Conservation (phyloP, 768 basidiomycete genomes). For the Xerocomus brunneocitrinus region DNA sequence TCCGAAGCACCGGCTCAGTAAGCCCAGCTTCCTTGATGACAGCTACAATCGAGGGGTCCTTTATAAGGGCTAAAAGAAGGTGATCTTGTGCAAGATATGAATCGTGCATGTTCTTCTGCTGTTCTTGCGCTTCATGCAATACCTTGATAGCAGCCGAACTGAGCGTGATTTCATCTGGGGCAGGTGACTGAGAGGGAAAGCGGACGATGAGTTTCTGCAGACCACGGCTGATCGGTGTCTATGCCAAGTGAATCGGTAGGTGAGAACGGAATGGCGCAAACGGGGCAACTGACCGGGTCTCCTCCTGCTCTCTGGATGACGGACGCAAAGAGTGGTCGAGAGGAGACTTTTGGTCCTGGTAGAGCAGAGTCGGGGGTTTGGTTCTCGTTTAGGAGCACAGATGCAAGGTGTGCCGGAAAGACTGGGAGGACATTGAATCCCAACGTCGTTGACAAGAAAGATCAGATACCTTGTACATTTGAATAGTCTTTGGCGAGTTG, state of each 20-base stretch:
- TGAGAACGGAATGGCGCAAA: background rate
- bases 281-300: slow-evolving; percentile 55
- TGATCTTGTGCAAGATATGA: slow-evolving; percentile 94
- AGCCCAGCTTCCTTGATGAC: slow-evolving; percentile 73
- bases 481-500: slow-evolving; percentile 83
- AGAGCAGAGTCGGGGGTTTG: slow-evolving; percentile 35
- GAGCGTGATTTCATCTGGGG: slow-evolving; percentile 75
- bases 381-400: slow-evolving; percentile 72
- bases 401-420: slow-evolving; percentile 78
- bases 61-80: slow-evolving; percentile 77
- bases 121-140: slow-evolving; percentile 67
- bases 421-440: slow-evolving; percentile 40
- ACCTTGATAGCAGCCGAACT: slow-evolving; percentile 55
- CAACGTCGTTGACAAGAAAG: background rate
- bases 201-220: slow-evolving; percentile 77
- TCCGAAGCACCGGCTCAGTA: slow-evolving; percentile 69
- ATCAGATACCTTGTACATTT: slow-evolving; percentile 63
- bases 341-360: slow-evolving; percentile 27
- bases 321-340: slow-evolving; percentile 65
- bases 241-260: background rate
- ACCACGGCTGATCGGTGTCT: slow-evolving; percentile 61
- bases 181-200: slow-evolving; percentile 77
- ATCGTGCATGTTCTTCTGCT: slow-evolving; percentile 84
- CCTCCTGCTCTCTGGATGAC: slow-evolving; percentile 82
- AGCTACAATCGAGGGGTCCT: slow-evolving; percentile 61